These are phyloP conservation scores for Monilinia laxa DNA, from an alignment of 2,329 filamentous ascomycete genomes.

Conservation along the genomic window DNA sequence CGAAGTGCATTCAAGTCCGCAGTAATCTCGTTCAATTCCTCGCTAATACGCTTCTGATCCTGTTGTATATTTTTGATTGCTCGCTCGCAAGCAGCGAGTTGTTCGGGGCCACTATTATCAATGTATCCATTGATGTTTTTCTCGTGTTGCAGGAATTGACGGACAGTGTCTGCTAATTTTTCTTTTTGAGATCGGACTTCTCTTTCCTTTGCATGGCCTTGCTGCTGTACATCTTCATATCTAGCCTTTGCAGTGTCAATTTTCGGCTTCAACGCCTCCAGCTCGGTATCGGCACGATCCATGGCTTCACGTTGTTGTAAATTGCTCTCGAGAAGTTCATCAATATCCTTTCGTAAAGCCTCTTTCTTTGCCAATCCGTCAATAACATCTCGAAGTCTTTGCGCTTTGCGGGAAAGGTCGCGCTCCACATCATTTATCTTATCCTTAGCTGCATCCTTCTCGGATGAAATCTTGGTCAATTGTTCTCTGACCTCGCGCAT, in stretches of 20 bases:
- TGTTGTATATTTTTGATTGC: slow-evolving; percentile 68
- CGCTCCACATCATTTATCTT: slow-evolving; percentile 71
- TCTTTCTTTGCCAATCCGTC: slow-evolving; percentile 81
- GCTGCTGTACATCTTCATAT: slow-evolving; percentile 73
- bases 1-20: slow-evolving; percentile 74
- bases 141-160: slow-evolving; percentile 73
- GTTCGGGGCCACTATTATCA: slow-evolving; percentile 69
- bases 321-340: slow-evolving; percentile 69
- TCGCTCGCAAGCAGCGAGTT: slow-evolving; percentile 66
- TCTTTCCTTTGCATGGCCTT: slow-evolving; percentile 70
- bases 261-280: slow-evolving; percentile 72
- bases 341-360: slow-evolving; percentile 67
- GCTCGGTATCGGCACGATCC: slow-evolving; percentile 66
- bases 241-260: slow-evolving; percentile 73
- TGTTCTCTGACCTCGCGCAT: slow-evolving; percentile 62
- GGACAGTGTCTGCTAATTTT: slow-evolving; percentile 69
- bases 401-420: slow-evolving; percentile 71
- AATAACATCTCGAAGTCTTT: slow-evolving; percentile 67
- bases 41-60: slow-evolving; percentile 63
- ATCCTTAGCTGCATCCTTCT: slow-evolving; percentile 70
- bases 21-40: slow-evolving; percentile 65
- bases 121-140: slow-evolving; percentile 78
- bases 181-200: slow-evolving; percentile 69
- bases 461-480: slow-evolving; percentile 63
- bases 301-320: slow-evolving; percentile 68